These are phyloP conservation scores for Aspergillus sojae DNA, from an alignment of 2,329 filamentous ascomycete species.

Conservation along the genomic window DNA sequence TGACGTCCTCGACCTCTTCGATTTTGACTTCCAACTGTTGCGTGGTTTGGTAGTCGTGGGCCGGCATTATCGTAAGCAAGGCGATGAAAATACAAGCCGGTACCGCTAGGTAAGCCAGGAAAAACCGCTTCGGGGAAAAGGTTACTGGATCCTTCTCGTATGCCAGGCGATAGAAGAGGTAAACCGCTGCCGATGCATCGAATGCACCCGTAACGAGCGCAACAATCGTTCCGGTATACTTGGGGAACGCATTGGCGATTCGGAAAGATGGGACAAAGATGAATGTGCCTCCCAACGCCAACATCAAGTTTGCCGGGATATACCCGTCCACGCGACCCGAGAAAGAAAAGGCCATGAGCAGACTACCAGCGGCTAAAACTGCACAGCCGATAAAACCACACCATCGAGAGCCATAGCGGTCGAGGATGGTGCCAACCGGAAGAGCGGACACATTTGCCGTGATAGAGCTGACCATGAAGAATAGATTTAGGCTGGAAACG, in stretches of 20 bases:
- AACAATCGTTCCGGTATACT: slow-evolving; percentile 72
- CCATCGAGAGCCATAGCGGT: slow-evolving; percentile 77
- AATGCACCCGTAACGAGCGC: slow-evolving; percentile 80
- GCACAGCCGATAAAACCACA: slow-evolving; percentile 71
- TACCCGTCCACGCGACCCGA: slow-evolving; percentile 69
- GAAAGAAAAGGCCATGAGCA: slow-evolving; percentile 71
- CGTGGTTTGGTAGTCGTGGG: slow-evolving; percentile 74
- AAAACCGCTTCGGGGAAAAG: slow-evolving; percentile 64
- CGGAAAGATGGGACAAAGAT: slow-evolving; percentile 82
- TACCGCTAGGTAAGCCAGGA: slow-evolving; percentile 71
- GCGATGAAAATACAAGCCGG: slow-evolving; percentile 65
- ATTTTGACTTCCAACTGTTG: slow-evolving; percentile 74
- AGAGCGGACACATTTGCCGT: slow-evolving; percentile 84
- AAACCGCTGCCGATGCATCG: slow-evolving; percentile 78
- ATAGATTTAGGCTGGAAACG: slow-evolving; percentile 70
- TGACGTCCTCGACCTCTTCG: slow-evolving; percentile 50
- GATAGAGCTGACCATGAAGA: slow-evolving; percentile 89
- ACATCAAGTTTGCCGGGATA: slow-evolving; percentile 72
- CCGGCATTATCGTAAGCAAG: slow-evolving; percentile 70
- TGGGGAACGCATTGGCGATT: slow-evolving; percentile 79
- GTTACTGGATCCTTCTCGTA: slow-evolving; percentile 58
- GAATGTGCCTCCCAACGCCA: slow-evolving; percentile 77
- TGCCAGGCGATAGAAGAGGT: slow-evolving; percentile 73
- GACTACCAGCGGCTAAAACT: slow-evolving; percentile 67
- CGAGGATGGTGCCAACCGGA: slow-evolving; percentile 80